Evolutionary conservation across 2,329 filamentous ascomycete genomes (phyloP).

Genomic region (Chaetomium olivaceum): DNA sequence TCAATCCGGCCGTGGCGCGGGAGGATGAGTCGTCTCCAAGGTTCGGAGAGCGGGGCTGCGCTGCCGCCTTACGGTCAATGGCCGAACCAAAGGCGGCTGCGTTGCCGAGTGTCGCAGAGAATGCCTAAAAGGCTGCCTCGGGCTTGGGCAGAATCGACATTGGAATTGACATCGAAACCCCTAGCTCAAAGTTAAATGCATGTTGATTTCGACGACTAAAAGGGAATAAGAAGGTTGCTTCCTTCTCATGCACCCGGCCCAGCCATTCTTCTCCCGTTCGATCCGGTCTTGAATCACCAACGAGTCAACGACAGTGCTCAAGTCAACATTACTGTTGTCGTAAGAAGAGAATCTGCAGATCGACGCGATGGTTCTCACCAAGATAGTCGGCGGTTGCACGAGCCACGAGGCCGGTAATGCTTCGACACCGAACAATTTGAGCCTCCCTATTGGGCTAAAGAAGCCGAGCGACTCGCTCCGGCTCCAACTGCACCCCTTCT

Average conservation of each 20-base stretch:
- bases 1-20: not conserved
- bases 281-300: not conserved
- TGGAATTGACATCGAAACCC: not conserved
- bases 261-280: not conserved
- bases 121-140: constrained; percentile 10
- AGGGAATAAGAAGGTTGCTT: not conserved
- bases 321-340: not conserved
- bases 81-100: too few relatives aligned
- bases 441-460: not conserved
- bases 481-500: constrained; percentile 42
- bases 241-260: not conserved
- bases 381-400: not conserved
- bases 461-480: not conserved
- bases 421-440: not conserved
- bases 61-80: not conserved
- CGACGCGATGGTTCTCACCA: not conserved
- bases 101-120: not conserved
- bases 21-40: not conserved
- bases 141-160: not conserved
- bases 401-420: not conserved
- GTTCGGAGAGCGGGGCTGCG: not conserved
- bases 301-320: not conserved
- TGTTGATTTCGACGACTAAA: not conserved
- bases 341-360: not conserved
- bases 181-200: not conserved